A percentile compares a stretch with the other conserved stretches of the same genome.
Conservation (phyloP, 2,329 filamentous ascomycete genomes). For the Aspergillus neotritici region DNA sequence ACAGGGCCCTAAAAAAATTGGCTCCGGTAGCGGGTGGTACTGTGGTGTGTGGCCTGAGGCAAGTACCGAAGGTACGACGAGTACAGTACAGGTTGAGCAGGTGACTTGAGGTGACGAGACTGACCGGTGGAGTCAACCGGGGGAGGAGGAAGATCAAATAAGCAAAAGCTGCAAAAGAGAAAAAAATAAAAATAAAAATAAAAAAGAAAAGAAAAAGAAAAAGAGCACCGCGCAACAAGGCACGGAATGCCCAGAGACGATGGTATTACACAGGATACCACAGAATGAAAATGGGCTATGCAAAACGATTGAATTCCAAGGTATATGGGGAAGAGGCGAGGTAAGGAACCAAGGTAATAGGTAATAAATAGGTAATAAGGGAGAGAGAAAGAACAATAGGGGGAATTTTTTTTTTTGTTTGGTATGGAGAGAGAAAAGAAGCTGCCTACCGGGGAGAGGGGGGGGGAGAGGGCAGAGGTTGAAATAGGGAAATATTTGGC, state of each 20-base stretch:
- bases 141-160: background rate
- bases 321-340: constrained; percentile 2
- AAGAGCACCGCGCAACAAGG: constrained; percentile 11
- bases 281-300: constrained; percentile 15
- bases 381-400: constrained; percentile 10
- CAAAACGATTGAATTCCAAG: background rate
- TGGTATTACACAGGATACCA: constrained; percentile 14
- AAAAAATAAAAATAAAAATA: constrained; percentile 3
- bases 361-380: constrained; percentile 3
- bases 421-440: constrained; percentile 10
- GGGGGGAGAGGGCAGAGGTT: constrained; percentile 13
- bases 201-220: constrained; percentile 4
- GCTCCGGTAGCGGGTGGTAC: constrained; percentile 11
- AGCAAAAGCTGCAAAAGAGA: constrained; percentile 4
- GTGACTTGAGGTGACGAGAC: background rate
- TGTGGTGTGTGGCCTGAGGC: constrained; percentile 16
- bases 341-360: constrained; percentile 5
- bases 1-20: constrained; percentile 10
- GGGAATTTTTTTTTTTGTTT: background rate
- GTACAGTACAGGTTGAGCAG: too few relatives aligned
- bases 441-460: constrained; percentile 14
- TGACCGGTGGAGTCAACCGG: background rate
- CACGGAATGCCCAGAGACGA: constrained; percentile 21
- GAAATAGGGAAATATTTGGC: constrained; percentile 15
- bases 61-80: too few relatives aligned